Evolutionary conservation across 768 basidiomycete species (phyloP).

Genomic region (Russula sp.): DNA sequence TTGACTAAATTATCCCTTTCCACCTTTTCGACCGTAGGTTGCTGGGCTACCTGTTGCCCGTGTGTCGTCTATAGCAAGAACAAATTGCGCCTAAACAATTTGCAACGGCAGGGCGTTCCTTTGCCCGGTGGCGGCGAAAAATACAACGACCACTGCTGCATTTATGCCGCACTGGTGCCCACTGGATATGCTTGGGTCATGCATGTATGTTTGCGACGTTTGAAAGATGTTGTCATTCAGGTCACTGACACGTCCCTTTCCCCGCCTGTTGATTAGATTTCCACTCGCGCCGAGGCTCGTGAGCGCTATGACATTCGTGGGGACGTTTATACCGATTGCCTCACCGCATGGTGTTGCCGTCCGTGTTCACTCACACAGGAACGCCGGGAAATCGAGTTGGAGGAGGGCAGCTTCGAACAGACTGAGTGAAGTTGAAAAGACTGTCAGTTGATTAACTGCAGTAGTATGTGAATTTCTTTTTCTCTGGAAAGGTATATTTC

Average conservation of each 20-base stretch:
- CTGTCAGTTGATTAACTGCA: too few relatives aligned
- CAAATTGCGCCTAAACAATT: constrained; percentile 42
- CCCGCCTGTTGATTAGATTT: neutral
- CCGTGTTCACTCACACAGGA: constrained; percentile 9
- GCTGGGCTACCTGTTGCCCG: constrained; percentile 42
- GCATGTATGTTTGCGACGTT: neutral
- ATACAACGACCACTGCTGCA: neutral
- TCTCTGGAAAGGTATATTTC: neutral
- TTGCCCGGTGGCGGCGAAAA: constrained; percentile 25
- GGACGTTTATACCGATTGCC: neutral
- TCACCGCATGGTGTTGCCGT: neutral
- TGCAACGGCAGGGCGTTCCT: constrained; percentile 39
- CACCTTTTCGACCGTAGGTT: constrained; percentile 31
- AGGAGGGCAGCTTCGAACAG: neutral
- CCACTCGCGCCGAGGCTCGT: neutral
- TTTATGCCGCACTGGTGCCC: neutral
- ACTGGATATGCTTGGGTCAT: neutral
- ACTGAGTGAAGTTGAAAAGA: neutral
- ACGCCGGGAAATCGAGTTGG: constrained; percentile 14
- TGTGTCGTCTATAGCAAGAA: constrained; percentile 43
- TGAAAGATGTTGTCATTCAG: neutral
- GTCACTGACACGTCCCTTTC: too few relatives aligned
- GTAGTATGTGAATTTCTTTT: too few relatives aligned
- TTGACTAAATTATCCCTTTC: neutral
- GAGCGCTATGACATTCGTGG: constrained; percentile 8